Conservation (phyloP, 1,284 basidiomycete species). For the Tilletia indica region DNA sequence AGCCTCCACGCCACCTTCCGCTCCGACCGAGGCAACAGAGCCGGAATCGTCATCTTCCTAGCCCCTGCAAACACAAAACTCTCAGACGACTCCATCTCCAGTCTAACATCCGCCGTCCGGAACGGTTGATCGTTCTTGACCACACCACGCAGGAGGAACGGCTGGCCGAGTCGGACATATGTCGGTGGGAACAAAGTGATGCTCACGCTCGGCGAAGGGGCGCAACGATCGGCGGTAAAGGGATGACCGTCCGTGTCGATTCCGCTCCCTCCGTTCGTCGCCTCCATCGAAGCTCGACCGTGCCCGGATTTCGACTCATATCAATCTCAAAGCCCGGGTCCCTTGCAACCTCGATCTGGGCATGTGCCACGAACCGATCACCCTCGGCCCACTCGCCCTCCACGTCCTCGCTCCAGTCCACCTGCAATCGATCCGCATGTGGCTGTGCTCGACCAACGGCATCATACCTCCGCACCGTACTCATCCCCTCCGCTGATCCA, state of each 20-base stretch:
- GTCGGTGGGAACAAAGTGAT: conserved; percentile 3
- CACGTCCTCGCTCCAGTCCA: conserved; percentile 3
- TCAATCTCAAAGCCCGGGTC: neutral
- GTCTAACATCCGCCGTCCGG: conserved; percentile 9
- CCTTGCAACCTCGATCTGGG: conserved; percentile 1
- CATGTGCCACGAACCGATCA: neutral
- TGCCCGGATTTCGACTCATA: neutral
- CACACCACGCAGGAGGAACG: neutral
- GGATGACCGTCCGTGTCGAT: neutral
- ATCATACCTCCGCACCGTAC: neutral
- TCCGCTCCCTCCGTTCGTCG: neutral
- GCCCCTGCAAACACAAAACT: conserved; percentile 15
- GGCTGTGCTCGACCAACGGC: neutral
- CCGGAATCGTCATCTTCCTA: neutral
- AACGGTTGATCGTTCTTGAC: conserved; percentile 15
- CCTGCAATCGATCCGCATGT: neutral
- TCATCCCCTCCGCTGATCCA: neutral
- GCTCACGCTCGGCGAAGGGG: conserved; percentile 8
- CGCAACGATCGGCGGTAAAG: neutral
- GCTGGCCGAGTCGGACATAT: neutral
- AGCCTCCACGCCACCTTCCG: conserved; percentile 16
- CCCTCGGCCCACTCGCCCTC: conserved; percentile 6
- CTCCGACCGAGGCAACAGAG: conserved; percentile 6
- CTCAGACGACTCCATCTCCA: conserved; percentile 16
- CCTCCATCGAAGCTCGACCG: conserved; percentile 1